phyloP scores from a whole-genome alignment of 2,329 filamentous ascomycete genomes.

The Hypoxylon sp. region DNA sequence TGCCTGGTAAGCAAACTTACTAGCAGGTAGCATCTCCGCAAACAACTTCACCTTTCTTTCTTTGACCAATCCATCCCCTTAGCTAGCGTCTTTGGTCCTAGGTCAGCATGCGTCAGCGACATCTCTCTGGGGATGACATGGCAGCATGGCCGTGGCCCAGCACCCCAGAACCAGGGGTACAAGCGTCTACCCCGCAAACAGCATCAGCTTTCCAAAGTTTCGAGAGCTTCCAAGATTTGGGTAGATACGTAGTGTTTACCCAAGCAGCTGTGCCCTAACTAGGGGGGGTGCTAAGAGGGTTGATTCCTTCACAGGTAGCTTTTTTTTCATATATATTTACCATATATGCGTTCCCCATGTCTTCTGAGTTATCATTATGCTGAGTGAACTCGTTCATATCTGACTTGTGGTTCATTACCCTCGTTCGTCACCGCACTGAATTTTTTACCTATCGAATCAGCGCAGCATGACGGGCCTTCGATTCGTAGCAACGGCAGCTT shows the following conservation, averaged over 20 bases:
- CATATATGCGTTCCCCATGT: constrained; percentile 1
- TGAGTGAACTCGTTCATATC: constrained; percentile 8
- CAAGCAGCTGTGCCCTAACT: constrained; percentile 6
- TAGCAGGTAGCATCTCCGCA: constrained; percentile 9
- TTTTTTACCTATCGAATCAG: constrained; percentile 9
- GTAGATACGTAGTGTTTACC: constrained; percentile 23
- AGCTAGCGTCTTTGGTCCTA: constrained; percentile 4
- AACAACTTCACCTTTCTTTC: constrained; percentile 14
- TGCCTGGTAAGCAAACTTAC: background rate
- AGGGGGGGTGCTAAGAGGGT: constrained; percentile 13
- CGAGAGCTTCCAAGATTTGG: constrained; percentile 19
- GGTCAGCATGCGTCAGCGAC: background rate
- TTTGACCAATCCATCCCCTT: background rate
- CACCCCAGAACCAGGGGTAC: constrained; percentile 30
- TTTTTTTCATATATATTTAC: constrained; percentile 13
- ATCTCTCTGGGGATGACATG: background rate
- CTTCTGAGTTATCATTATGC: constrained; percentile 1
- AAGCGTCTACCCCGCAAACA: constrained; percentile 21
- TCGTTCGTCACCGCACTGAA: constrained; percentile 1
- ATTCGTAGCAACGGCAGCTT: constrained; percentile 24
- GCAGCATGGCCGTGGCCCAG: constrained; percentile 23
- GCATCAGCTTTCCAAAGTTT: constrained; percentile 22
- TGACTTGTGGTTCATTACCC: constrained; percentile 2
- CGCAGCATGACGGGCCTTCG: constrained; percentile 34
- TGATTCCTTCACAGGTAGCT: constrained; percentile 10